Evolutionary conservation across 106 monocot genomes (phyloP).

Genomic region (Apostasia ramifera): DNA sequence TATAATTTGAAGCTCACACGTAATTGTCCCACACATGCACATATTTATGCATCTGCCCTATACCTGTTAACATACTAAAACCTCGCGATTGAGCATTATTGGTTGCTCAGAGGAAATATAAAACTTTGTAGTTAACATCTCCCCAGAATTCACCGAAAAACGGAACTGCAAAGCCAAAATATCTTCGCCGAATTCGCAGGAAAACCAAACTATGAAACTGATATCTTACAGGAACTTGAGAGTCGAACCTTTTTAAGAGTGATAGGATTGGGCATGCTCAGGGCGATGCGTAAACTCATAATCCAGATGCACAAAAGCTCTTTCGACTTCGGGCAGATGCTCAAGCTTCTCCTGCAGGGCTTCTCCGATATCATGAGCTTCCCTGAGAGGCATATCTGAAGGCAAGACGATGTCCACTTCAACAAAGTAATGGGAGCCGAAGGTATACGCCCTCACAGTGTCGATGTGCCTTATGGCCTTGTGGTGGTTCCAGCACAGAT

Average conservation of each 20-base stretch:
- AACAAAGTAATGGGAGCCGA: slow-evolving; percentile 94
- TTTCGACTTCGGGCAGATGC: slow-evolving; percentile 63
- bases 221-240: too few relatives aligned
- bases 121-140: too few relatives aligned
- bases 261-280: slow-evolving; percentile 59
- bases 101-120: too few relatives aligned
- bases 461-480: slow-evolving; percentile 86
- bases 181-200: too few relatives aligned
- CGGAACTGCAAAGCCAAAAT: too few relatives aligned
- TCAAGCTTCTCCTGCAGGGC: slow-evolving; percentile 96
- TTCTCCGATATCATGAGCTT: slow-evolving; percentile 96
- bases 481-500: slow-evolving; percentile 86
- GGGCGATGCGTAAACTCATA: slow-evolving; percentile 80
- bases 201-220: too few relatives aligned
- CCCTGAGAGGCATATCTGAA: slow-evolving; percentile 75
- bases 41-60: too few relatives aligned
- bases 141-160: too few relatives aligned
- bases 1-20: too few relatives aligned
- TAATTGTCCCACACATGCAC: too few relatives aligned
- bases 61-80: too few relatives aligned
- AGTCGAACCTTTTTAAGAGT: slow-evolving; percentile 10
- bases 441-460: slow-evolving; percentile 91
- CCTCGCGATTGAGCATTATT: too few relatives aligned
- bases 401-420: slow-evolving; percentile 97
- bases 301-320: slow-evolving; percentile 89